These are phyloP conservation scores for Colletotrichum magnum DNA, from an alignment of 2,329 filamentous ascomycete species.

Conservation along the genomic window DNA sequence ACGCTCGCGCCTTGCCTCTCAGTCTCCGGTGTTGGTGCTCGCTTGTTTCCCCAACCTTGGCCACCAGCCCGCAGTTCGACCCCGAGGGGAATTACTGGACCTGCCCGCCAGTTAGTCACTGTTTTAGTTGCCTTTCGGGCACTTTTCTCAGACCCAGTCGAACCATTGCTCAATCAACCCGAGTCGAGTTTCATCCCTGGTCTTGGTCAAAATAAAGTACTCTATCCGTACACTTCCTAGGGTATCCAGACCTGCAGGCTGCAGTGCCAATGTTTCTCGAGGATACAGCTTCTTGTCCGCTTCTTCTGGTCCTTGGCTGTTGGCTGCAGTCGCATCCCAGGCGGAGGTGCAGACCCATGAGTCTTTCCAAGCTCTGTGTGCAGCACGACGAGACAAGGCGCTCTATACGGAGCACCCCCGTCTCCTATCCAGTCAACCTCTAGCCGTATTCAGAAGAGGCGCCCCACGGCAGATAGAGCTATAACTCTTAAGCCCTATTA, in stretches of 20 bases:
- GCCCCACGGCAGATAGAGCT: no score
- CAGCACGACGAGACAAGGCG: background rate
- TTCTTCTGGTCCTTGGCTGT: background rate
- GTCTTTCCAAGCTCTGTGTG: background rate
- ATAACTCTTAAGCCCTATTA: no score
- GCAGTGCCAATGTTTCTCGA: background rate
- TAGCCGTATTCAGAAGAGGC: no score
- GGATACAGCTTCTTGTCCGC: background rate
- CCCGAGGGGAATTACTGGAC: slow-evolving; percentile 36
- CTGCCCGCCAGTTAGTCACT: slow-evolving; percentile 2
- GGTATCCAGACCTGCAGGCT: background rate
- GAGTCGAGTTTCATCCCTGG: slow-evolving; percentile 26
- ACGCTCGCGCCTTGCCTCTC: background rate
- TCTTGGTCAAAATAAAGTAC: background rate
- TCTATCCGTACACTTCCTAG: background rate
- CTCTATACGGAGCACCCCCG: no score
- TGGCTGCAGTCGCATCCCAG: background rate
- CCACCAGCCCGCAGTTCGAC: slow-evolving; percentile 25
- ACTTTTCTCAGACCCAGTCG: slow-evolving; percentile 1
- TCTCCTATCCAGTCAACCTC: no score
- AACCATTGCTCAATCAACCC: slow-evolving; percentile 10
- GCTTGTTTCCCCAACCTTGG: slow-evolving; percentile 33
- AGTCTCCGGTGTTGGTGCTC: slow-evolving; percentile 2
- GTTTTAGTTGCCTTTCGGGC: background rate
- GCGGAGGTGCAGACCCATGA: slow-evolving; percentile 3